A percentile compares a stretch with the other conserved stretches of the same genome.
These are phyloP conservation scores for Arthrinium phaeospermum DNA, from an alignment of 2,329 filamentous ascomycete species.

Conservation along the genomic window DNA sequence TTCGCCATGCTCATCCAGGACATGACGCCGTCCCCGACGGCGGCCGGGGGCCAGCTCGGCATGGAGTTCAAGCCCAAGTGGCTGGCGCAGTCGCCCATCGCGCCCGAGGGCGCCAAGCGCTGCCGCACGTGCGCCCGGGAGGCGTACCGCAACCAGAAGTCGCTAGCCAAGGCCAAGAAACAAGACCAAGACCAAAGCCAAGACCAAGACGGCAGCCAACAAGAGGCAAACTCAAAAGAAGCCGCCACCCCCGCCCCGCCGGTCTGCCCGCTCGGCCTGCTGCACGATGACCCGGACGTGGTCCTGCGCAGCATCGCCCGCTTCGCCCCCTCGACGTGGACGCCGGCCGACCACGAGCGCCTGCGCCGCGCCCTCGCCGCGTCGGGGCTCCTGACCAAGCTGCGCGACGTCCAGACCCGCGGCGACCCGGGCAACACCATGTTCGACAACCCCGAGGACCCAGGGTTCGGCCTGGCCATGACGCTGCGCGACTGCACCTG, in stretches of 20 bases:
- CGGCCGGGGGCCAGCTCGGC: slow-evolving; percentile 43
- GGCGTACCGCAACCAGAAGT: slow-evolving; percentile 51
- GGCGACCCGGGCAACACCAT: slow-evolving; percentile 53
- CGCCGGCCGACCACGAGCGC: slow-evolving; percentile 37
- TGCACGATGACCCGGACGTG: slow-evolving; percentile 53
- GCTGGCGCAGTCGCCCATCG: slow-evolving; percentile 77
- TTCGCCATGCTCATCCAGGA: slow-evolving; percentile 76
- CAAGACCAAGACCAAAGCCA: background rate
- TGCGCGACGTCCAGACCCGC: slow-evolving; percentile 41
- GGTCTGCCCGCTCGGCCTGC: slow-evolving; percentile 71
- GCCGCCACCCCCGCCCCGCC: slow-evolving; percentile 28
- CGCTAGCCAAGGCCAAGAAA: slow-evolving; percentile 41
- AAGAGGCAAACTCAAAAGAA: slow-evolving; percentile 26
- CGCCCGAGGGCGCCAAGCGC: slow-evolving; percentile 64
- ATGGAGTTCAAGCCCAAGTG: slow-evolving; percentile 87
- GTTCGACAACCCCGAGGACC: slow-evolving; percentile 43
- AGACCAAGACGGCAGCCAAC: too few relatives aligned
- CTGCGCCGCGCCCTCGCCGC: slow-evolving; percentile 45
- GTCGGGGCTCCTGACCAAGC: slow-evolving; percentile 44
- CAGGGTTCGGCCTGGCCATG: slow-evolving; percentile 72
- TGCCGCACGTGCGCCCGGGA: slow-evolving; percentile 77
- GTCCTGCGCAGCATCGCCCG: slow-evolving; percentile 50
- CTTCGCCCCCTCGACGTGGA: slow-evolving; percentile 42
- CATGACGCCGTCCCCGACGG: slow-evolving; percentile 64
- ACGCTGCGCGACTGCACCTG: slow-evolving; percentile 81